Evolutionary conservation across 345 rosid species (phyloP).

Genomic region (Gossypium rotundifolium): DNA sequence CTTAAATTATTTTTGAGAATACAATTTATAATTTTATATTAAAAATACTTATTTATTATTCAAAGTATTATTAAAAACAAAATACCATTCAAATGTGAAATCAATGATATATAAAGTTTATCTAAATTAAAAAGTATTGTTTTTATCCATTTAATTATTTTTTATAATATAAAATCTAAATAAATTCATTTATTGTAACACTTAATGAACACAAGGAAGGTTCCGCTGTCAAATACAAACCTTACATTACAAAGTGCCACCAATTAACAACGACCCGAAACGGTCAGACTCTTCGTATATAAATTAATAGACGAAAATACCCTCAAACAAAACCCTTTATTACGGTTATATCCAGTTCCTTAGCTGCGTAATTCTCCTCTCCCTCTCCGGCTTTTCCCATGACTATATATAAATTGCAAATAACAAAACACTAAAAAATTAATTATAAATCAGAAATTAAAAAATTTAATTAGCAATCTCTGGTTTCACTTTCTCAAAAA

Average conservation of each 20-base stretch:
- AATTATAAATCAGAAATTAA: not conserved
- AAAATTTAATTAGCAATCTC: not conserved
- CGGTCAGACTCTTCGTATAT: not conserved
- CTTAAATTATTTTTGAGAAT: no score
- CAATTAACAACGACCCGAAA: not conserved
- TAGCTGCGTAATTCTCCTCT: not conserved
- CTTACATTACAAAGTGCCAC: not conserved
- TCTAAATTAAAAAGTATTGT: no score
- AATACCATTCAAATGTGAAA: no score
- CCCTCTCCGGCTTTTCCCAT: not conserved
- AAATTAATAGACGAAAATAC: constrained; percentile 18
- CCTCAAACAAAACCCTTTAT: constrained; percentile 4
- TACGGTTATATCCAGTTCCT: not conserved
- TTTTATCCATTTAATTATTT: no score
- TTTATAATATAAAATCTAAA: no score
- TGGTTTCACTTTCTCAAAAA: not conserved
- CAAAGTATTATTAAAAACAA: no score
- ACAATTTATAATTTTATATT: no score
- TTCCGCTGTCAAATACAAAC: not conserved
- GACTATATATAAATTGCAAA: not conserved
- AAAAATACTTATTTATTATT: no score
- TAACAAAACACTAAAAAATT: not conserved
- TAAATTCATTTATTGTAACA: no score
- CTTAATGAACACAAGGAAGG: not conserved
- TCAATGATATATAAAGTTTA: no score